Evolutionary conservation across 257 asterid species (phyloP).

Genomic region (Euphrasia confusa): DNA sequence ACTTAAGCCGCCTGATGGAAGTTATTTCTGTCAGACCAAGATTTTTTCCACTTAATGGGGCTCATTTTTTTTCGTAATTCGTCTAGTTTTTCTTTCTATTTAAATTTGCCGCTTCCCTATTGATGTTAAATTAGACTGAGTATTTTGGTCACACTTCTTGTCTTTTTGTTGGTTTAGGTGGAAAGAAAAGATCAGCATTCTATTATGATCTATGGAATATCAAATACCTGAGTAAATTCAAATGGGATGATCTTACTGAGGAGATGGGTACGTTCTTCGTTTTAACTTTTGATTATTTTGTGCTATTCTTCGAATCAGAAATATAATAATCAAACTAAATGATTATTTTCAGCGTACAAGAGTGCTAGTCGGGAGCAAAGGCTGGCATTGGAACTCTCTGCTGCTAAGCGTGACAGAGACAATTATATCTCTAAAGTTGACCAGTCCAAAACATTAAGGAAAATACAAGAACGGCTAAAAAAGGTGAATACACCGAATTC

Average conservation of each 20-base stretch:
- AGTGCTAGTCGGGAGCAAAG: slow-evolving; percentile 75
- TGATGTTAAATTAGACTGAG: no score
- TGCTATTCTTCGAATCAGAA: slow-evolving; percentile 18
- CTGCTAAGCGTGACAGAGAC: slow-evolving; percentile 81
- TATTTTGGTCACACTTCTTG: neutral
- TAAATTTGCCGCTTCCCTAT: neutral
- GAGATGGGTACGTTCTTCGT: slow-evolving; percentile 52
- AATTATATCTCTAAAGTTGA: slow-evolving; percentile 75
- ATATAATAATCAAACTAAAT: slow-evolving; percentile 19
- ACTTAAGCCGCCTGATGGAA: no score
- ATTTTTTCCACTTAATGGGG: neutral
- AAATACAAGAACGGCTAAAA: slow-evolving; percentile 66
- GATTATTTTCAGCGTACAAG: slow-evolving; percentile 50
- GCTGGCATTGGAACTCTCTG: slow-evolving; percentile 66
- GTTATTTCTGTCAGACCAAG: no score
- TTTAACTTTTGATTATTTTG: slow-evolving; percentile 6
- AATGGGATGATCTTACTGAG: slow-evolving; percentile 94
- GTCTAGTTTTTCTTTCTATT: no score
- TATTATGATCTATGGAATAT: slow-evolving; percentile 91
- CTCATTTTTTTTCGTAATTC: neutral
- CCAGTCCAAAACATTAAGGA: slow-evolving; percentile 56
- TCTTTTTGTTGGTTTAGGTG: slow-evolving; percentile 50
- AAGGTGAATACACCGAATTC: slow-evolving; percentile 43
- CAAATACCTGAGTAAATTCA: slow-evolving; percentile 91
- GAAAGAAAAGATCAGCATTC: slow-evolving; percentile 77